phyloP scores from a whole-genome alignment of 192 early-diverging fungal genomes.

The Coemansia sp. region DNA sequence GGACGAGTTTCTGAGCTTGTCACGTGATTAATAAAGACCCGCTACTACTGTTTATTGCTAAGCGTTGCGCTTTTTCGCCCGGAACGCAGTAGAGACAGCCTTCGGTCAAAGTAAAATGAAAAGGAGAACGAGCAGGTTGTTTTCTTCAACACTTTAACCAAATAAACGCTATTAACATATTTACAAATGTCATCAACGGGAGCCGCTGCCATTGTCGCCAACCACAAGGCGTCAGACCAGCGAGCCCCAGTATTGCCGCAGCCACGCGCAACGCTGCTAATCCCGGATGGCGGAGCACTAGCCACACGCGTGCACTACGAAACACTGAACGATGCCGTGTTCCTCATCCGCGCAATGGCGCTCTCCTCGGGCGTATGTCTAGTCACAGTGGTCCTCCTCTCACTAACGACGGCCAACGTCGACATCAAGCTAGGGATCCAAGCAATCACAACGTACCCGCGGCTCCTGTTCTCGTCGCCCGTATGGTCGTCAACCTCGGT shows the following conservation, averaged over 20 bases:
- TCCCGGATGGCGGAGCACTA: constrained; percentile 42
- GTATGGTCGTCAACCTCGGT: constrained; percentile 54
- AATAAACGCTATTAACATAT: no score
- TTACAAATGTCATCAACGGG: no score
- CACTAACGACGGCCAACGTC: constrained; percentile 45
- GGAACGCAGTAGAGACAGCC: no score
- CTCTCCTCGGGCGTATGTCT: constrained; percentile 38
- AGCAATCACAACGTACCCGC: constrained; percentile 43
- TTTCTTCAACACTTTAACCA: no score
- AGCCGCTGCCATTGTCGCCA: no score
- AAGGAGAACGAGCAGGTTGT: no score
- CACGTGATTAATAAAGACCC: no score
- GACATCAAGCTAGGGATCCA: constrained; percentile 44
- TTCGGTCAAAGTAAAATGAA: no score
- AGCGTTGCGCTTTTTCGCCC: no score
- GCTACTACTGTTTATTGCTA: no score
- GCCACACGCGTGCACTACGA: constrained; percentile 57
- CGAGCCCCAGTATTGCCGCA: constrained; percentile 3
- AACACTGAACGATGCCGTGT: constrained; percentile 55
- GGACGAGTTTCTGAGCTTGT: no score
- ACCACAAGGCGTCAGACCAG: background rate
- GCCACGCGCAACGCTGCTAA: constrained; percentile 49
- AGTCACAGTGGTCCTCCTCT: constrained; percentile 36
- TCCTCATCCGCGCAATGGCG: constrained; percentile 35
- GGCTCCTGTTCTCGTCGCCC: constrained; percentile 47